Base-by-base conservation (phyloP, 1,284 basidiomycete genomes). In the Gymnopus androsaceus region DNA sequence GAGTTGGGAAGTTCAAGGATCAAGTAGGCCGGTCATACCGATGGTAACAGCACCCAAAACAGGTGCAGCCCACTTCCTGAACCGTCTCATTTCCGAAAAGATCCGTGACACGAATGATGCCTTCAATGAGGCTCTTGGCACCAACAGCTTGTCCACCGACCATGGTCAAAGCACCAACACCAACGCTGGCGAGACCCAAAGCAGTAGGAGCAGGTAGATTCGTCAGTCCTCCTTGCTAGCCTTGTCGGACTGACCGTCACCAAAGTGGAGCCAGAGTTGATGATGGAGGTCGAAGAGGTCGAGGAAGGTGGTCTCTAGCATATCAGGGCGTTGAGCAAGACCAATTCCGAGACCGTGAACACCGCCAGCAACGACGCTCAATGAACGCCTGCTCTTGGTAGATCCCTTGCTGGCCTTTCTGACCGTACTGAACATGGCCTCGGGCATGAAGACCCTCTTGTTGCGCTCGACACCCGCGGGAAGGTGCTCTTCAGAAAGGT, bases 221-320 rank as follows among this genome's bases (percentile, higher is more conserved):
- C 73, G 9, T 79, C 81, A 46, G n/a, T 69, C 71, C 47, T 66
- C 67, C 36, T 77, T 74, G 51, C 63, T 56, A 60, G 46, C 25
- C 49, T 66, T 67, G 37, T 77, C 74, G 52, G 62, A 55, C 61
- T 73, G 70, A 23, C 67, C 74, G 54, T 84, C 78, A 41, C 82
- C 79, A 64, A 87, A 85, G 67, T 87, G 84, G 1, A 84, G 64
- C 68, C 77, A 83, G 64, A 94, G 79, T 64, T 91, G 85, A 69
- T 96, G 87, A 55, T 90, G 87, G 37, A 93, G 78, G 68, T 98
- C 96, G 69, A 98, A 92, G 42, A 99, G 72, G 70, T 98, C 96
- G 61, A 90, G 78, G 66, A 89, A 78, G 0, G 85, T 84, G 2
- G 87, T 84, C 64, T 91, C 87, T 49, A 85, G 77, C 76, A 91